Percentiles rank a stretch among this genome's conserved stretches.
Conservation (phyloP, 2,329 filamentous ascomycete species). For the Hypoxylon sp. region DNA sequence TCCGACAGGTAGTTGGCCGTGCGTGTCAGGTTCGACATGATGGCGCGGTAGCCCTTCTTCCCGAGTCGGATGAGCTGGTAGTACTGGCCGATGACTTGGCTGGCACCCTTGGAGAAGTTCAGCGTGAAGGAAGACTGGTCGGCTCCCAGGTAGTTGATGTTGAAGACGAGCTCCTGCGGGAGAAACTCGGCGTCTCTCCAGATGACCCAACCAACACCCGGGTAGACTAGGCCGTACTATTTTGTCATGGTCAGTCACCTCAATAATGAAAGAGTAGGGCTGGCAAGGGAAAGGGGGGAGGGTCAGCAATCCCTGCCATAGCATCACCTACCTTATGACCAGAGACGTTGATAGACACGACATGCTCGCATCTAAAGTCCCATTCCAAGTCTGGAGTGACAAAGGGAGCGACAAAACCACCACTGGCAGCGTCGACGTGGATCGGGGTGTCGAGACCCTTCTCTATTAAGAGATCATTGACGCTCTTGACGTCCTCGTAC, state of each 20-base stretch:
- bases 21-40: slow-evolving; percentile 93
- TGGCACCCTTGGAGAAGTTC: slow-evolving; percentile 96
- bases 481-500: slow-evolving; percentile 91
- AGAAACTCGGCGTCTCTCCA: slow-evolving; percentile 86
- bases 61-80: slow-evolving; percentile 96
- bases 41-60: slow-evolving; percentile 87
- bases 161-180: slow-evolving; percentile 93
- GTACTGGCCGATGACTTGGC: slow-evolving; percentile 95
- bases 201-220: slow-evolving; percentile 92
- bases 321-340: slow-evolving; percentile 75
- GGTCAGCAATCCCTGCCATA: neutral
- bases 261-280: neutral
- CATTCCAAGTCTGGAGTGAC: slow-evolving; percentile 83
- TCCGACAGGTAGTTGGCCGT: slow-evolving; percentile 87
- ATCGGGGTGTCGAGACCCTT: slow-evolving; percentile 82
- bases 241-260: slow-evolving; percentile 19
- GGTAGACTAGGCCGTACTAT: slow-evolving; percentile 74
- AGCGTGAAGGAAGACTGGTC: slow-evolving; percentile 96
- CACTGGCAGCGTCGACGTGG: slow-evolving; percentile 91
- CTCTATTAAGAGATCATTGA: slow-evolving; percentile 86
- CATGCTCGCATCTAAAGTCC: slow-evolving; percentile 90
- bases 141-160: slow-evolving; percentile 98
- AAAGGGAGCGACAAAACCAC: slow-evolving; percentile 93
- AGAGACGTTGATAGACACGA: slow-evolving; percentile 92
- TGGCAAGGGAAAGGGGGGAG: too few species aligned